These are phyloP conservation scores for Aspergillus luchuensis DNA, from an alignment of 2,329 filamentous ascomycete species.

Conservation along the genomic window DNA sequence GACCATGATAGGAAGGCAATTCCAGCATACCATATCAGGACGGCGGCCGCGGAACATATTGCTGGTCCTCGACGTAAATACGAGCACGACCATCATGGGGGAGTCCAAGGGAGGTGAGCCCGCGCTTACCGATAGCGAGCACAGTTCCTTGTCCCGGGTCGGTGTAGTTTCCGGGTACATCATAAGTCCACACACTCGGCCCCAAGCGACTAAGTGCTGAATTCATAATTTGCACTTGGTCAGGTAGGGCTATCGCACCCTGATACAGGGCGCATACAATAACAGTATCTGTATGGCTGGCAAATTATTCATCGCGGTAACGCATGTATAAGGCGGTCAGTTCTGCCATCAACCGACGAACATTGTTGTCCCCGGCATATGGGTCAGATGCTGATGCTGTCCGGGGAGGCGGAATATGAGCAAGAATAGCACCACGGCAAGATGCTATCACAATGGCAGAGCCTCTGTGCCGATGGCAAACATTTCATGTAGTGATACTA, in stretches of 20 bases:
- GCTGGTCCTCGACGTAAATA: too few species aligned
- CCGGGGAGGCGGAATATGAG: not conserved
- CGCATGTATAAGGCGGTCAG: not conserved
- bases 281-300: not conserved
- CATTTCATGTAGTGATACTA: not conserved
- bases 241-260: not conserved
- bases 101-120: too few species aligned
- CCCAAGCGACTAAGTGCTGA: not conserved
- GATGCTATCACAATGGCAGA: not conserved
- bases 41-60: too few species aligned
- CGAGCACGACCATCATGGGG: too few species aligned
- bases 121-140: too few species aligned
- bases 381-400: not conserved
- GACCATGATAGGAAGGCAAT: too few species aligned
- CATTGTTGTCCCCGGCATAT: not conserved
- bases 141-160: not conserved
- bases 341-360: not conserved
- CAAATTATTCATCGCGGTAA: not conserved
- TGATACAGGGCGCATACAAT: not conserved
- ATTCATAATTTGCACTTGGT: not conserved
- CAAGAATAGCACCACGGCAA: not conserved
- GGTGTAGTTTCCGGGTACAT: not conserved
- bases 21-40: too few species aligned
- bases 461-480: not conserved
- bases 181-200: not conserved